phyloP scores from a whole-genome alignment of 306 rosid species.

The Medicago ruthenica region DNA sequence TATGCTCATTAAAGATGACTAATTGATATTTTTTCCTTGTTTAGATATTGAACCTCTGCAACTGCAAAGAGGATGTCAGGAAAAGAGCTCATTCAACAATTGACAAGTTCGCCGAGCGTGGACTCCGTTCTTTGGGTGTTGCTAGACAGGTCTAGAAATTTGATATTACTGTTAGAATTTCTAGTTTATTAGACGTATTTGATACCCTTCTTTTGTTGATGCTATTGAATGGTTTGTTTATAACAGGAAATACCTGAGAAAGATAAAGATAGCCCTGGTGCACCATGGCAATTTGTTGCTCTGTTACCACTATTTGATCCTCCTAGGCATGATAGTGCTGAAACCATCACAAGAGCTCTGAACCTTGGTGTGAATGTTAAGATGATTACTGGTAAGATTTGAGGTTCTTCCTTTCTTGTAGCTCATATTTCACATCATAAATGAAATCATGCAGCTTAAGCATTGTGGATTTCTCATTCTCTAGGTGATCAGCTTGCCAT shows the following conservation, averaged over 20 bases:
- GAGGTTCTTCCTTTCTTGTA: conserved; percentile 24
- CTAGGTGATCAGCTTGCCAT: conserved; percentile 98
- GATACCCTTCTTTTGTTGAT: conserved; percentile 34
- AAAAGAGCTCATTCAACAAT: conserved; percentile 70
- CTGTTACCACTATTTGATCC: conserved; percentile 95
- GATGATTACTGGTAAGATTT: conserved; percentile 91
- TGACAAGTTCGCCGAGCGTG: conserved; percentile 97
- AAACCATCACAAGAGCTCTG: conserved; percentile 95
- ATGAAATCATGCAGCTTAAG: conserved; percentile 28
- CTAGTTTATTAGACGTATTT: conserved; percentile 4
- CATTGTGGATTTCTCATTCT: conserved; percentile 34
- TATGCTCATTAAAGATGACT: conserved; percentile 25
- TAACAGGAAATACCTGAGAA: conserved; percentile 85
- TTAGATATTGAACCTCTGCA: conserved; percentile 88
- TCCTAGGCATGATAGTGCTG: conserved; percentile 99
- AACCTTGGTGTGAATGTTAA: conserved; percentile 99
- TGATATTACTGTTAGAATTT: conserved; percentile 26
- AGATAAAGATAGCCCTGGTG: conserved; percentile 77
- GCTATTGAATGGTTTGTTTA: conserved; percentile 30
- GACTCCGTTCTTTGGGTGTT: conserved; percentile 93
- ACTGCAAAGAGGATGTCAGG: conserved; percentile 84
- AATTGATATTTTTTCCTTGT: conserved; percentile 34
- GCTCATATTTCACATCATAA: conserved; percentile 27
- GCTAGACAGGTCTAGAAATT: conserved; percentile 84
- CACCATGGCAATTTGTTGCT: conserved; percentile 95